These are phyloP conservation scores for Blastocystis sp. DNA, from an alignment of 352 stramenopile species.

Conservation along the genomic window DNA sequence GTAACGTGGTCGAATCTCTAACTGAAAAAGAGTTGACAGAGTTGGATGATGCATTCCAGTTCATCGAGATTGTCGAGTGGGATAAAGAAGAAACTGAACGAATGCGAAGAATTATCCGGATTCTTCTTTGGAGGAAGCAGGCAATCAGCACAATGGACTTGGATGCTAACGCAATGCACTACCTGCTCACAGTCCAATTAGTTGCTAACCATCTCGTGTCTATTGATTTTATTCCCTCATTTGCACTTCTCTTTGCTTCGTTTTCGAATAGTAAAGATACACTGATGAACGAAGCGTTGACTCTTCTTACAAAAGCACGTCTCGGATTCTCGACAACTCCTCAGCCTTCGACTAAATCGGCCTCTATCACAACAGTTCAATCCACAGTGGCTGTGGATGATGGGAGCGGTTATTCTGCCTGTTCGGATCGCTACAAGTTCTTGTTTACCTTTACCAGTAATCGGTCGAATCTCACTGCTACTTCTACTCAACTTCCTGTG, in stretches of 20 bases:
- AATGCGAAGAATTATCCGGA: not conserved
- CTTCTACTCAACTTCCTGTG: not conserved
- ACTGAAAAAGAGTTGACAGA: not conserved
- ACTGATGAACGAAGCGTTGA: not conserved
- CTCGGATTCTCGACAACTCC: not conserved
- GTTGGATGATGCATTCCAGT: not conserved
- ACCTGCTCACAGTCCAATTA: slow-evolving; percentile 14
- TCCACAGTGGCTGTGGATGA: not conserved
- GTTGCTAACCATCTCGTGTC: not conserved
- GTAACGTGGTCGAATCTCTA: not conserved
- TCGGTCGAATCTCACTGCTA: not conserved
- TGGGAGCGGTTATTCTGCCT: not conserved
- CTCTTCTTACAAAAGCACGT: not conserved
- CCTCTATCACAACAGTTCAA: not conserved
- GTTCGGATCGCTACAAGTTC: not conserved
- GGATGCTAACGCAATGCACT: not conserved
- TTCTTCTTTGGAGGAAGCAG: not conserved
- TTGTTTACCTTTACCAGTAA: slow-evolving; percentile 54
- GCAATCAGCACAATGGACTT: not conserved
- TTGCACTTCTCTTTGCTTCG: not conserved
- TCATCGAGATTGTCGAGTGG: not conserved
- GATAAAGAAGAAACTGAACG: not conserved
- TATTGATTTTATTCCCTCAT: not conserved
- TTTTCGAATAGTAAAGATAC: slow-evolving; percentile 42
- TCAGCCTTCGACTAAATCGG: not conserved